Evolutionary conservation across 306 rosid genomes (phyloP).

Genomic region (Prunus kanzakura): DNA sequence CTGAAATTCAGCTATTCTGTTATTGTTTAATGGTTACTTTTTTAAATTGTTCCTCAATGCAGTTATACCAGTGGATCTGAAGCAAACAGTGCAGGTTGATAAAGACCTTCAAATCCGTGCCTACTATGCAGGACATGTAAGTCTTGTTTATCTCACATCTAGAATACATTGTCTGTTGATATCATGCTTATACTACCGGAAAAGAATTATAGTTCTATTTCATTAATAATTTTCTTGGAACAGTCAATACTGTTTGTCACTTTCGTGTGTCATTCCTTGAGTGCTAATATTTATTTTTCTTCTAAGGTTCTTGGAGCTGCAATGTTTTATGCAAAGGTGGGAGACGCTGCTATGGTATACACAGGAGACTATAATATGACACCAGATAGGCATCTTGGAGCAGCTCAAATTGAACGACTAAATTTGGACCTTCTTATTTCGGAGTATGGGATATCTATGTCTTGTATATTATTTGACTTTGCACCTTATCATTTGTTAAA

Average conservation of each 20-base stretch:
- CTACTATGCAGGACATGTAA: constrained; percentile 96
- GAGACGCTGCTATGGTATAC: constrained; percentile 77
- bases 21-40: neutral
- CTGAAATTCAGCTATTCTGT: neutral
- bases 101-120: constrained; percentile 87
- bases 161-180: neutral
- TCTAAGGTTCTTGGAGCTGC: constrained; percentile 92
- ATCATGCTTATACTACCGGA: neutral
- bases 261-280: neutral
- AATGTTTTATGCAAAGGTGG: constrained; percentile 95
- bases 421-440: constrained; percentile 88
- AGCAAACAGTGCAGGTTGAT: constrained; percentile 83
- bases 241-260: neutral
- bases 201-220: neutral
- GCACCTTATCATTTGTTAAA: neutral
- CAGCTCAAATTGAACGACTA: constrained; percentile 89
- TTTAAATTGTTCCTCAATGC: constrained; percentile 28
- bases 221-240: neutral
- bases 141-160: constrained; percentile 28
- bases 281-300: constrained; percentile 24
- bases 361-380: constrained; percentile 99
- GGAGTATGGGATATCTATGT: constrained; percentile 48
- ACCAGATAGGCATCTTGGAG: constrained; percentile 94
- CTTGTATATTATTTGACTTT: constrained; percentile 1
- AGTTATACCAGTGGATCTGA: constrained; percentile 82